Evolutionary conservation across 306 rosid genomes (phyloP).

Genomic region (Casuarina equisetifolia): DNA sequence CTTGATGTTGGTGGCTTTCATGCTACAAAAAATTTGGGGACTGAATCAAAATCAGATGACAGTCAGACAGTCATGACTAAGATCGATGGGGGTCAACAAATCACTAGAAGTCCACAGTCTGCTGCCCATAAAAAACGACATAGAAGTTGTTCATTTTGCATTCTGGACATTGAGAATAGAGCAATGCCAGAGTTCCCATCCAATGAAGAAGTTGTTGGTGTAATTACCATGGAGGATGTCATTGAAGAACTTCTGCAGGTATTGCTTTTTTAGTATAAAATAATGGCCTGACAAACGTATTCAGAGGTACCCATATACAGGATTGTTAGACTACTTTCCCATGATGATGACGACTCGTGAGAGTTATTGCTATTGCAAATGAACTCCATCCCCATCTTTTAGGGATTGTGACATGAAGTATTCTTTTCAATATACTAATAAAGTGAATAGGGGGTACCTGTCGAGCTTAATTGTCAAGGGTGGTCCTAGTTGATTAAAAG

Average conservation of each 20-base stretch:
- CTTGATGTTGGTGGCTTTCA: slow-evolving; percentile 24
- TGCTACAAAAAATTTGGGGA: slow-evolving; percentile 41
- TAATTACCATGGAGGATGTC: slow-evolving; percentile 97
- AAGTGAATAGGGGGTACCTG: background rate
- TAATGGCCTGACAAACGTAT: background rate
- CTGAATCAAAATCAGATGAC: slow-evolving; percentile 39
- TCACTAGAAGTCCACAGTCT: slow-evolving; percentile 61
- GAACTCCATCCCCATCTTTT: background rate
- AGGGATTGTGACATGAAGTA: background rate
- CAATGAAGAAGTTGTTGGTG: slow-evolving; percentile 88
- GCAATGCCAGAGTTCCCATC: slow-evolving; percentile 73
- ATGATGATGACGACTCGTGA: background rate
- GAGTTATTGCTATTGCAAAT: background rate
- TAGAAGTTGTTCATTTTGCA: slow-evolving; percentile 88
- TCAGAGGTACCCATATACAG: background rate
- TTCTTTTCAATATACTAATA: background rate
- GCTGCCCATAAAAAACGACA: slow-evolving; percentile 83
- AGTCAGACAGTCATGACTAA: slow-evolving; percentile 33
- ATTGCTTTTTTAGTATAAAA: slow-evolving; percentile 22
- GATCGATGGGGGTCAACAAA: slow-evolving; percentile 43
- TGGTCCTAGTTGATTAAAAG: background rate
- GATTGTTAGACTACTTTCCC: background rate
- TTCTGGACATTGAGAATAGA: slow-evolving; percentile 78
- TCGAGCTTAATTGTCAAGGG: background rate
- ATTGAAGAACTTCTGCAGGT: slow-evolving; percentile 99